Base-by-base conservation (phyloP, 1,284 basidiomycete species). In the Takashimella tepidaria region DNA sequence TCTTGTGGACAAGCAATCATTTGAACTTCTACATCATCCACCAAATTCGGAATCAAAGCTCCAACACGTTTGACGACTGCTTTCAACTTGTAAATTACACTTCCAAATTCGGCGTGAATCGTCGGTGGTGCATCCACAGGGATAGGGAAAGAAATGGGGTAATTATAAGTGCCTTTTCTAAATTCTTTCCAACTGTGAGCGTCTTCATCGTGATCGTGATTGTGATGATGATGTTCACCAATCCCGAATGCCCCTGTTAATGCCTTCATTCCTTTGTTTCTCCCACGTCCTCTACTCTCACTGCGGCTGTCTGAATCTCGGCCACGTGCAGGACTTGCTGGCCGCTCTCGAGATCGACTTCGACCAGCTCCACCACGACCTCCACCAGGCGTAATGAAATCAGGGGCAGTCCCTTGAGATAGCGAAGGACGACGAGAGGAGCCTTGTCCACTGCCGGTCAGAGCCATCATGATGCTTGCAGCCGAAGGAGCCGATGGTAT, bases 161-260 rank as follows among this genome's bases (percentile, higher is more conserved):
- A 98, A 42, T 87, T 92, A 73, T 98, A 97, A 4, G 84, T 87
- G n/a, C 91, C 90, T 78, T 88, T 86, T 61, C 86, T 84, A 75
- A 97, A 95, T 73, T 96, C 87, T 64, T 87, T 88, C 88, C 91
- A 97, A 11, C 84, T 83, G 44, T 77, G 75, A 19, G 57, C 58
- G 26, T 67, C 66, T 21, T 73, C 74, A 1, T 59, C 83, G 75
- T 51, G 80, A 62, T 69, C 67, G 11, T 79, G 79, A 37, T 83
- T 80, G 31, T 37, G 31, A 11, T 79, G 79, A 37, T 83, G 80
- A 16, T 37, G 31, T 21, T 81, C 80, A 45, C 66, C 66, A 10
- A 80, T 69, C 44, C 55, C 60, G 57, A 60, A 41, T 10, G 70
- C 72, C 40, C 69, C 72, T 5, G 71, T 71, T 21, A 77, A 57